Evolutionary conservation across 495 filamentous ascomycete species (phyloP), one percentile per base, ranked within the genome.

Genomic region (Bombardia bombarda): DNA sequence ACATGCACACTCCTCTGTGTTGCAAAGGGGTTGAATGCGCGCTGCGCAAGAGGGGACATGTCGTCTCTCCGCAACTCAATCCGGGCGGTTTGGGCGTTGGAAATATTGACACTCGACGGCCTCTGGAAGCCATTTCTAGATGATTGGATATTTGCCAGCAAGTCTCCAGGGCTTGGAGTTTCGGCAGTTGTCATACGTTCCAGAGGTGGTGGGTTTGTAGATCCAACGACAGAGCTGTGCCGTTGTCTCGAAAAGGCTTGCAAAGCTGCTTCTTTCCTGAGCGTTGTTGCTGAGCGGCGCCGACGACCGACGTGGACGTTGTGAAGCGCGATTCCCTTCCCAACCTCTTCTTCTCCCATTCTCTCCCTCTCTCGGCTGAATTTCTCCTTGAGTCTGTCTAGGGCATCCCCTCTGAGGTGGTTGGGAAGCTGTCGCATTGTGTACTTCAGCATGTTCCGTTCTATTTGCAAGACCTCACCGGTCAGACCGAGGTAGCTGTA

Each of bases 281-380:
- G 66, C 32, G 75, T 79, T 17, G 77, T 82, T 16, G 79, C 85
- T 3, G 90, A 87, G 32, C 85, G 75, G 47, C 77, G 76, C 49
- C 83, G 78, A 32, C 78, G 76, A 32, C 73, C 69, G 20, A 74
- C 72, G 13, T 73, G 77, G 2, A 72, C 50, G 50, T 98, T 98
- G 58, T 97, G 93, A 24, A 98, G 68, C 6, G 93, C 93, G 52
- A 98, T 97, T 13, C 93, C 92, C 63, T 97, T 97, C 46, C 80
- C 83, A 16, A 80, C 73, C 44, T 98, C 90, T 56, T 94, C 88
- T 0, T 78, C 74, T 3, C 84, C 84, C 19, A 92, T 73, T 20
- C 90, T 82, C 55, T 97, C 89, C 57, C 79, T 72, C 57, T 98
- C 90, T 26, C 82, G 76, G 34, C 75, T 75, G 52, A 98, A 97